Percentiles rank a stretch among this genome's conserved stretches.
These are phyloP conservation scores for Beauveria rudraprayagi DNA, from an alignment of 2,329 filamentous ascomycete species.

Conservation along the genomic window DNA sequence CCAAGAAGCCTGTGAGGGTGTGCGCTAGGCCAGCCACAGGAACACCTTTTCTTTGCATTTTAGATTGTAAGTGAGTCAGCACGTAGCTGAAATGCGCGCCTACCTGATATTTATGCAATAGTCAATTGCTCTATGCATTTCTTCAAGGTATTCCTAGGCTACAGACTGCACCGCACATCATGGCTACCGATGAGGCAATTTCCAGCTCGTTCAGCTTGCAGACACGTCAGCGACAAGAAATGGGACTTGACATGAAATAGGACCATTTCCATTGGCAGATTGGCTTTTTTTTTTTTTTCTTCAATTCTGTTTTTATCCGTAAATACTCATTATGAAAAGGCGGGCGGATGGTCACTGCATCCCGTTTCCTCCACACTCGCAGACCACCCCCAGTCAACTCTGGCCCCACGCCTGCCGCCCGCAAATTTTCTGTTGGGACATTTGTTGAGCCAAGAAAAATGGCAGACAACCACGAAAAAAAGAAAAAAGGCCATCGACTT, in stretches of 20 bases:
- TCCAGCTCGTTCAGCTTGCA: not conserved
- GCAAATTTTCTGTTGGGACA: slow-evolving; percentile 28
- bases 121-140: not conserved
- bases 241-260: not conserved
- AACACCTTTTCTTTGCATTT: not conserved
- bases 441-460: slow-evolving; percentile 25
- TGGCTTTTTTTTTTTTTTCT: not conserved
- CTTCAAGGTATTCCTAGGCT: not conserved
- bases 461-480: not conserved
- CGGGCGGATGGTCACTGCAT: not conserved
- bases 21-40: slow-evolving; percentile 6
- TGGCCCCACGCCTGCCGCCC: not conserved
- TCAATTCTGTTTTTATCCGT: too few species aligned
- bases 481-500: not conserved
- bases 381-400: not conserved
- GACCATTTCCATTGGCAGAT: not conserved
- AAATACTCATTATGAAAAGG: not conserved
- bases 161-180: not conserved
- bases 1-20: not conserved
- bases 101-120: not conserved
- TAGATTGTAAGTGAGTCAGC: not conserved
- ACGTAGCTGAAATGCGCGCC: not conserved
- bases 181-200: not conserved
- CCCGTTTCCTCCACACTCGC: not conserved
- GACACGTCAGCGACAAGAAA: not conserved